Percentiles rank a stretch among this genome's conserved stretches.
These are phyloP conservation scores for Hibiscus trionum DNA, from an alignment of 345 rosid genomes.

Conservation along the genomic window DNA sequence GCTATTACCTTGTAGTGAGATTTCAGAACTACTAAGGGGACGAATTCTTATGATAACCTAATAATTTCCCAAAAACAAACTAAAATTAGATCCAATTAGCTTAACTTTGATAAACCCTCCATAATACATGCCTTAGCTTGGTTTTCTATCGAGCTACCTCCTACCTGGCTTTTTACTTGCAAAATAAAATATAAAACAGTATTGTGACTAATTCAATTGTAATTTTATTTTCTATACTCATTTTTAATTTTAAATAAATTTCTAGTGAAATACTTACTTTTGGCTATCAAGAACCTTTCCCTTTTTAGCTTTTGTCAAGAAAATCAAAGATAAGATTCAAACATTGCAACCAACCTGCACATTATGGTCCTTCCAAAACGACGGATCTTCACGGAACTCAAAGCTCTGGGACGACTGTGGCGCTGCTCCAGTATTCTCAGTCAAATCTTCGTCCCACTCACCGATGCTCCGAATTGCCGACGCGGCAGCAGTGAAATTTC, in stretches of 20 bases:
- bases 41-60: conserved; percentile 90
- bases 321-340: background rate
- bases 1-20: conserved; percentile 64
- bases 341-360: conserved; percentile 51
- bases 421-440: conserved; percentile 16
- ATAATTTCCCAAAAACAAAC: conserved; percentile 2
- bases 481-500: conserved; percentile 19
- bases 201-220: conserved; percentile 8
- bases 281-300: background rate
- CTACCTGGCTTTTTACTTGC: background rate
- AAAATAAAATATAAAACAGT: background rate
- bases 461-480: conserved; percentile 30
- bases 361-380: conserved; percentile 92
- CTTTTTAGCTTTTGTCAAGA: background rate
- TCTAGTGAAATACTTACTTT: background rate
- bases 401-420: conserved; percentile 43
- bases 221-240: background rate
- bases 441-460: conserved; percentile 41
- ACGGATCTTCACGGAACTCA: conserved; percentile 78
- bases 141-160: background rate
- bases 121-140: background rate
- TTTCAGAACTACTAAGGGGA: conserved; percentile 75
- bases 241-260: too few relatives aligned
- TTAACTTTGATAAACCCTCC: background rate
- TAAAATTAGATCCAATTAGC: background rate